These are phyloP conservation scores for Trametes pubescens DNA, from an alignment of 1,284 basidiomycete species.

Conservation along the genomic window DNA sequence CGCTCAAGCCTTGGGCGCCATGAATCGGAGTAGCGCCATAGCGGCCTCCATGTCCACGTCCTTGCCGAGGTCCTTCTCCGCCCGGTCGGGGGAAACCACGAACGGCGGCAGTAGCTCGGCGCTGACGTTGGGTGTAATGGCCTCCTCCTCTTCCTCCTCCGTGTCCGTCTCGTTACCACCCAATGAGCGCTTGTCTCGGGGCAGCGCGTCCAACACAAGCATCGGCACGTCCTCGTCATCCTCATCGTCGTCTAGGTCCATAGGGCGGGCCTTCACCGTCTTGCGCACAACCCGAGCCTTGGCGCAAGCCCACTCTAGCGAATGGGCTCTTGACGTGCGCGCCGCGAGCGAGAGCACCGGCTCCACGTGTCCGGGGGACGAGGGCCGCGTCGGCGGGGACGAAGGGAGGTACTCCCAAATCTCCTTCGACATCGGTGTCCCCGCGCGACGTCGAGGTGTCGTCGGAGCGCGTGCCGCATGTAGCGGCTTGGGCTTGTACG, in stretches of 20 bases:
- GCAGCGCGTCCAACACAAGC: conserved; percentile 33
- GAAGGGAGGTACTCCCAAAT: conserved; percentile 55
- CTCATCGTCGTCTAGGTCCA: conserved; percentile 14
- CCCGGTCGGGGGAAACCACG: conserved; percentile 14
- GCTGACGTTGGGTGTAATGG: conserved; percentile 41
- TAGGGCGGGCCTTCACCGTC: conserved; percentile 9
- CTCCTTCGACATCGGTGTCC: conserved; percentile 22
- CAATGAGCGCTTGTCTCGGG: conserved; percentile 15
- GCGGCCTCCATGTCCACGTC: conserved; percentile 53
- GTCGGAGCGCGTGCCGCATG: conserved; percentile 24
- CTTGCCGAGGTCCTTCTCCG: conserved; percentile 23
- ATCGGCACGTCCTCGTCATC: conserved; percentile 39
- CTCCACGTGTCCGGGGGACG: conserved; percentile 46
- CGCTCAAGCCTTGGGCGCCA: conserved; percentile 31
- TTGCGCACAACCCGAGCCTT: conserved; percentile 46
- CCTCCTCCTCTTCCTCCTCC: conserved; percentile 41
- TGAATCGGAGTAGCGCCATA: conserved; percentile 53
- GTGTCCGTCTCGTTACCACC: conserved; percentile 32
- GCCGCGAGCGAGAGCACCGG: conserved; percentile 43
- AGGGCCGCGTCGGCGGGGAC: conserved; percentile 47
- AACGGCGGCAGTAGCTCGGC: conserved; percentile 29
- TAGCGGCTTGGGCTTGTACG: conserved; percentile 29
- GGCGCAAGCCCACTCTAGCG: conserved; percentile 57
- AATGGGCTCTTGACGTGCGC: conserved; percentile 44
- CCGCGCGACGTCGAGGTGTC: conserved; percentile 39